phyloP scores from a whole-genome alignment of 2,329 filamentous ascomycete species.

The Cercospora zeae-maydis region DNA sequence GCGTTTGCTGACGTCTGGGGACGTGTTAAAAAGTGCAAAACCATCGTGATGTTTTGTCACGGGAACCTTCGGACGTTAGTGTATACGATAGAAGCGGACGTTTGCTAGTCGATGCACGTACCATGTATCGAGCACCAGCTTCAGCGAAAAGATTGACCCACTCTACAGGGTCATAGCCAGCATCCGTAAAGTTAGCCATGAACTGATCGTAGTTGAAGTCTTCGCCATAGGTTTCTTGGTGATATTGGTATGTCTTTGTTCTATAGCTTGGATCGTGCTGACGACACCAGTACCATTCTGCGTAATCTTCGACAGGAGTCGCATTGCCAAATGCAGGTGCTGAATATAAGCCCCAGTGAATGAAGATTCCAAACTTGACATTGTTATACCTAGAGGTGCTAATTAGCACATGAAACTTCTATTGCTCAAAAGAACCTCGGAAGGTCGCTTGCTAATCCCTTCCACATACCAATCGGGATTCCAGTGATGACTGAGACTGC shows the following conservation, averaged over 20 bases:
- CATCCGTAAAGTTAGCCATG: constrained; percentile 14
- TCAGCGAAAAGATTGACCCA: constrained; percentile 18
- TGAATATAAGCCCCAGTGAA: constrained; percentile 18
- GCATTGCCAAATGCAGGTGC: constrained; percentile 14
- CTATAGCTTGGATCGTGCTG: constrained; percentile 7
- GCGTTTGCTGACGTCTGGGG: constrained; percentile 39
- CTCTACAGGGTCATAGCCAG: constrained; percentile 14
- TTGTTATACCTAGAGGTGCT: not conserved
- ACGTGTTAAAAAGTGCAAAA: constrained; percentile 46
- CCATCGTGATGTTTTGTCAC: constrained; percentile 49
- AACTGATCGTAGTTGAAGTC: constrained; percentile 15
- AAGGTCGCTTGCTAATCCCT: not conserved
- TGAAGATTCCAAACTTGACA: constrained; percentile 19
- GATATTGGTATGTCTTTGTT: constrained; percentile 4
- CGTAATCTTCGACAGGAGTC: constrained; percentile 16
- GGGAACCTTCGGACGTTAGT: not conserved
- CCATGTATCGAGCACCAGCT: constrained; percentile 35
- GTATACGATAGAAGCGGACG: not conserved
- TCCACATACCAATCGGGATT: constrained; percentile 13
- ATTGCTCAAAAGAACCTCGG: too few species aligned
- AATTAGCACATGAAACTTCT: not conserved
- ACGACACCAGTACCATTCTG: constrained; percentile 22
- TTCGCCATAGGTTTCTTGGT: not conserved
- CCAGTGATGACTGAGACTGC: constrained; percentile 7
- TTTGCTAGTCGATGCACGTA: constrained; percentile 34